Conservation (phyloP, 2,329 filamentous ascomycete species). For the Mariannaea elegans region DNA sequence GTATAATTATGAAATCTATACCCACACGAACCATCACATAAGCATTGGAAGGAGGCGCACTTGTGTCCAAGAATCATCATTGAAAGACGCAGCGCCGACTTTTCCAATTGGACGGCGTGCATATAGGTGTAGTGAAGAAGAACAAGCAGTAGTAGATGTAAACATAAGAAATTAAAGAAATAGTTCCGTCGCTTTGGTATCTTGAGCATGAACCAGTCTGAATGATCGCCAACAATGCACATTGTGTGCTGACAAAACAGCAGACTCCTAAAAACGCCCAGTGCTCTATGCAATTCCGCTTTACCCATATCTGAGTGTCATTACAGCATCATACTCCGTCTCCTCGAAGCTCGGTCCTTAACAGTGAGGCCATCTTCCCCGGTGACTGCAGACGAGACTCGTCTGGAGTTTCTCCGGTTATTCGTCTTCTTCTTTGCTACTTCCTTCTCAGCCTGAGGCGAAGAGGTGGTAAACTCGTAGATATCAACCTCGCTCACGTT, state of each 20-base stretch:
- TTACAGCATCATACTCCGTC: conserved; percentile 70
- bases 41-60: conserved; percentile 20
- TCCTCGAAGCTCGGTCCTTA: conserved; percentile 49
- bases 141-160: conserved; percentile 37
- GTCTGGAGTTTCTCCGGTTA: conserved; percentile 48
- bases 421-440: conserved; percentile 36
- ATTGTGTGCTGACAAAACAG: conserved; percentile 33
- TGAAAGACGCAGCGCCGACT: conserved; percentile 24
- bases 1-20: conserved; percentile 40
- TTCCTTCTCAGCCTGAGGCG: conserved; percentile 50
- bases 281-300: conserved; percentile 35
- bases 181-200: conserved; percentile 49
- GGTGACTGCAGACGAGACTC: conserved; percentile 51
- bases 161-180: conserved; percentile 45
- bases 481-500: conserved; percentile 53
- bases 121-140: conserved; percentile 26
- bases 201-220: conserved; percentile 44
- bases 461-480: conserved; percentile 64
- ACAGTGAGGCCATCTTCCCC: conserved; percentile 46
- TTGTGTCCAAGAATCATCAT: conserved; percentile 35
- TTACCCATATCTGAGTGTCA: conserved; percentile 31
- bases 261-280: conserved; percentile 40
- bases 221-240: conserved; percentile 40
- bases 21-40: conserved; percentile 33
- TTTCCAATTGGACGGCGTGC: conserved; percentile 32